Conservation (phyloP, 495 filamentous ascomycete species). For the Penicillium desertorum region DNA sequence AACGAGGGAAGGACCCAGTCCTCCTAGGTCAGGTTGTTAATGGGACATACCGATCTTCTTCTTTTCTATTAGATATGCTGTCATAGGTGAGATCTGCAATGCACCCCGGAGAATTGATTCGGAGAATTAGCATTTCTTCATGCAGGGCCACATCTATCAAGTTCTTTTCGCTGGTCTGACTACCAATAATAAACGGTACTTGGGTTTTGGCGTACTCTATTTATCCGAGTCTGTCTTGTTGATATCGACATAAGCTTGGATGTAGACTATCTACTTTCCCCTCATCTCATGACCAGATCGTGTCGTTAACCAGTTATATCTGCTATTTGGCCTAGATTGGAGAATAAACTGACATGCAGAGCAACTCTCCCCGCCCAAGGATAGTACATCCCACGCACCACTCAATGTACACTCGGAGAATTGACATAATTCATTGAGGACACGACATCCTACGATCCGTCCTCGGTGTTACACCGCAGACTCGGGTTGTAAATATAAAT, state of each 20-base stretch:
- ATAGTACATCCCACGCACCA: background rate
- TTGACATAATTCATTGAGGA: background rate
- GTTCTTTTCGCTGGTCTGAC: background rate
- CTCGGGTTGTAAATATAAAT: background rate
- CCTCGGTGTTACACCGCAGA: background rate
- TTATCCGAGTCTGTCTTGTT: constrained; percentile 10
- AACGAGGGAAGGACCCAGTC: too few relatives aligned
- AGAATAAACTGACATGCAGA: background rate
- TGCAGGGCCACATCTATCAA: background rate
- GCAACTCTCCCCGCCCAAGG: background rate
- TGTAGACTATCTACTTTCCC: background rate
- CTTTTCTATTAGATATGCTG: background rate
- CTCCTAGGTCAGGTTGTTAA: background rate
- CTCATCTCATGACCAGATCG: background rate
- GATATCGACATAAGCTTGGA: background rate
- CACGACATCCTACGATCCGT: background rate
- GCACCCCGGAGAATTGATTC: constrained; percentile 23
- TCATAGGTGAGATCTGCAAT: background rate
- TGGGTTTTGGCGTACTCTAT: background rate
- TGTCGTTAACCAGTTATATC: background rate
- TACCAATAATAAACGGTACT: background rate
- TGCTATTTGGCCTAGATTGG: background rate
- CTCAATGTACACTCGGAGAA: background rate
- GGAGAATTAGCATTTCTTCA: constrained; percentile 19
- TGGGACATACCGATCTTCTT: background rate